Base-by-base conservation (phyloP, 2,329 filamentous ascomycete genomes). In the Alternaria hordeiaustralica region DNA sequence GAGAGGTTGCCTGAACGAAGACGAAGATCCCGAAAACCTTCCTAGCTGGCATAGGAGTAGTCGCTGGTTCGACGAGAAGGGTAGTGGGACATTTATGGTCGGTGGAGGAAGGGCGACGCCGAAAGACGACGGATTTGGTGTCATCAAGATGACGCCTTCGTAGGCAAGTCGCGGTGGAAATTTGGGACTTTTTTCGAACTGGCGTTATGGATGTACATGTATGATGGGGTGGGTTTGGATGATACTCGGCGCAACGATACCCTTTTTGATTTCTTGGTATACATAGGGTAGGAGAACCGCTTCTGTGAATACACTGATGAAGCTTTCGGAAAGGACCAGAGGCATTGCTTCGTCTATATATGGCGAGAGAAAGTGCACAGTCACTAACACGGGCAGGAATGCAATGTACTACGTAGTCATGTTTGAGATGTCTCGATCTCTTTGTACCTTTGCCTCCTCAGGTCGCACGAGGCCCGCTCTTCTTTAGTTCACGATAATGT, bases 21-120 rank as follows among this genome's bases (percentile, higher is more conserved):
- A 79, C 36, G 76, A 78, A 54, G 76, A 77, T 61, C 63, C 69
- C 0, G 71, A 74, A 44, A 70, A 67, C 4, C 50, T 78, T n/a
- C 75, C 76, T n/a, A 72, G 72, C 58, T 79, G 76, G 75, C 76
- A 79, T 66, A 68, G 72, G 30, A 73, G 68, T 47, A 75, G 71
- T 68, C 61, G 72, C 49, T 75, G 74, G 70, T 79, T 77, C 58
- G 74, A 75, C 33, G 70, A 72, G 30, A 68, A 59, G 33, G 71
- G 72, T 7, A 69, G 61, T 43, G 73, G 75, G 15, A 76, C 75
- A 21, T 73, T 71, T 51, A 77, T 76, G 72, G 68, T 77, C 13
- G 74, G 75, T 26, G 72, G 71, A 11, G 72, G 75, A 2, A 63
- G 66, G 23, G 64, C 68, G 25, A 62, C 61, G 43, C 61, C 56